Evolutionary conservation across 306 rosid species (phyloP).

Genomic region (Carpinus viminea): DNA sequence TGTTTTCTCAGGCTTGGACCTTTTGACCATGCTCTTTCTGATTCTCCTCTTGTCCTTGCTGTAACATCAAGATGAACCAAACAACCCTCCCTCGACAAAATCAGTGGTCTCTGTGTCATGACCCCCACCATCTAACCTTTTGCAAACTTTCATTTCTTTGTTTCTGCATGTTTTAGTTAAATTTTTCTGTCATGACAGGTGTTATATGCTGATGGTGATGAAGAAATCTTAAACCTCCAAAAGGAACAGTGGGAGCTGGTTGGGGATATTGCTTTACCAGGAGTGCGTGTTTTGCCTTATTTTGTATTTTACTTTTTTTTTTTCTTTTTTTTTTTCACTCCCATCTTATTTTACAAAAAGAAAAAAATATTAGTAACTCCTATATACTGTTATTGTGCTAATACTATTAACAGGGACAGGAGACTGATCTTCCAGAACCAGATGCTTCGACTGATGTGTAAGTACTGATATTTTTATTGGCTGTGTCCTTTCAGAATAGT

Average conservation of each 20-base stretch:
- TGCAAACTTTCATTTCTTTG: conserved; percentile 3
- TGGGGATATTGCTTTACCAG: conserved; percentile 27
- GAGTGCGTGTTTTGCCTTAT: conserved; percentile 39
- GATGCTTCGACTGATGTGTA: conserved; percentile 49
- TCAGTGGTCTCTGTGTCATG: not conserved
- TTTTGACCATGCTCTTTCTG: conserved; percentile 28
- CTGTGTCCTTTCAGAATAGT: not conserved
- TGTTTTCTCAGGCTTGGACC: conserved; percentile 23
- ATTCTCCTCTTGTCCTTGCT: conserved; percentile 16
- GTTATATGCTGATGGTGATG: conserved; percentile 60
- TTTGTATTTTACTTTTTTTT: conserved; percentile 6
- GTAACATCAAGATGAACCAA: conserved; percentile 17
- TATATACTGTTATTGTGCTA: conserved; percentile 16
- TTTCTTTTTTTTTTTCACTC: not conserved
- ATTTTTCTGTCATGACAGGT: conserved; percentile 41
- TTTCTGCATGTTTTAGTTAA: conserved; percentile 2
- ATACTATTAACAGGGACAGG: conserved; percentile 37
- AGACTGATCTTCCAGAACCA: conserved; percentile 37
- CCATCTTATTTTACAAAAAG: not conserved
- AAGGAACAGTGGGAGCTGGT: conserved; percentile 54
- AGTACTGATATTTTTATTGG: conserved; percentile 25
- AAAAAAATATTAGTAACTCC: not conserved
- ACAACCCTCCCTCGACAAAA: not conserved
- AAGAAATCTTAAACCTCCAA: conserved; percentile 58
- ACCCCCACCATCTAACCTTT: not conserved